Evolutionary conservation across 305 asterid species (phyloP).

Genomic region (Fraxinus sp.): DNA sequence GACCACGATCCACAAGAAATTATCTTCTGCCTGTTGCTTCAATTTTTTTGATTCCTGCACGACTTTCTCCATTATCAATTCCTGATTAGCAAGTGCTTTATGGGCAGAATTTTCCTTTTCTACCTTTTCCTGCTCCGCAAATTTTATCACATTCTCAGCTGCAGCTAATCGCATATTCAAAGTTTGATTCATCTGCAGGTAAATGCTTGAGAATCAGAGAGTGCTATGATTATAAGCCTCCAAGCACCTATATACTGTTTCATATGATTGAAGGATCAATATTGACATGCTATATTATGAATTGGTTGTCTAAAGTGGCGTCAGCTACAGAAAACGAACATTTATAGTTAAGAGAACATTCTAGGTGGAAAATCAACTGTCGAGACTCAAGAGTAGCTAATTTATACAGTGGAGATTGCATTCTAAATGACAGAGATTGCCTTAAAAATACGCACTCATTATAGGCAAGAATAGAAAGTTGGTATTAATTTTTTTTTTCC

Average conservation of each 20-base stretch:
- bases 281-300: neutral
- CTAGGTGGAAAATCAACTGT: neutral
- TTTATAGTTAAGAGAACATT: neutral
- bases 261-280: neutral
- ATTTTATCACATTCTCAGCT: constrained; percentile 49
- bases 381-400: neutral
- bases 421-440: neutral
- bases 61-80: constrained; percentile 61
- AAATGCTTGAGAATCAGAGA: constrained; percentile 15
- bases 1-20: constrained; percentile 74
- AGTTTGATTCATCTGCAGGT: constrained; percentile 62
- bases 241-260: constrained; percentile 5
- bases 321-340: neutral
- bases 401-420: neutral
- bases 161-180: constrained; percentile 54
- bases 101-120: constrained; percentile 50
- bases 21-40: constrained; percentile 70
- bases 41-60: constrained; percentile 64
- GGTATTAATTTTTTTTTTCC: neutral
- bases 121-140: constrained; percentile 52
- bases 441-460: neutral
- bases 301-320: neutral
- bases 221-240: neutral
- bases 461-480: neutral
- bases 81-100: constrained; percentile 53